phyloP scores from a whole-genome alignment of 345 rosid species.

The Lepidium didymum region DNA sequence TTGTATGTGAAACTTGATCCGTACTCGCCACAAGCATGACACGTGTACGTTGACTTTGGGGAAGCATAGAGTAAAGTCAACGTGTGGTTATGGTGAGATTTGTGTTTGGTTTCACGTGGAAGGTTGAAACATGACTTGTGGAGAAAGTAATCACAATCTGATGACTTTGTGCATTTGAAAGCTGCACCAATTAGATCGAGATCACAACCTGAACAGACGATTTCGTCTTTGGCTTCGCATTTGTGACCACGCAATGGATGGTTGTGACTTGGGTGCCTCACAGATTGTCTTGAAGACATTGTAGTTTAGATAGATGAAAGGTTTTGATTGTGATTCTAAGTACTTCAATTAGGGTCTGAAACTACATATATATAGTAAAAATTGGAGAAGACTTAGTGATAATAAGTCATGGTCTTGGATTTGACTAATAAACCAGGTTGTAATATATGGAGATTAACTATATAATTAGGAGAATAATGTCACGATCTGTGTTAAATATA shows the following conservation, averaged over 20 bases:
- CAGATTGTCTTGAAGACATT: slow-evolving; percentile 8
- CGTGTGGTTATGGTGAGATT: slow-evolving; percentile 8
- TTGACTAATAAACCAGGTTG: slow-evolving; percentile 7
- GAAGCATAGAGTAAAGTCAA: slow-evolving; percentile 6
- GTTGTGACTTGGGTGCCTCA: slow-evolving; percentile 21
- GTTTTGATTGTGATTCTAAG: background rate
- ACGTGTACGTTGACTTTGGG: slow-evolving; percentile 12
- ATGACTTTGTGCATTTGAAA: slow-evolving; percentile 19
- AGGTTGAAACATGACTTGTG: slow-evolving; percentile 17
- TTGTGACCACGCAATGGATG: slow-evolving; percentile 16
- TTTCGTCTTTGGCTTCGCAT: slow-evolving; percentile 1
- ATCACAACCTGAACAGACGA: slow-evolving; percentile 17
- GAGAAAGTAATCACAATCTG: slow-evolving; percentile 14
- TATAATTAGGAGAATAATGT: background rate
- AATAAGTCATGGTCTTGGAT: background rate
- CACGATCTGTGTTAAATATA: background rate
- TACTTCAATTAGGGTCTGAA: background rate
- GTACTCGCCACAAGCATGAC: slow-evolving; percentile 6
- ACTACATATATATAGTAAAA: slow-evolving; percentile 4
- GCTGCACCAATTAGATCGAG: slow-evolving; percentile 18
- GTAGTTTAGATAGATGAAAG: background rate
- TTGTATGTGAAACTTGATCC: slow-evolving; percentile 14
- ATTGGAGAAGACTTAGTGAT: background rate
- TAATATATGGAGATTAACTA: background rate
- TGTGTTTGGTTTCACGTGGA: slow-evolving; percentile 6